Evolutionary conservation across 495 filamentous ascomycete species (phyloP).

Genomic region (Trichocladium uniseriatum): DNA sequence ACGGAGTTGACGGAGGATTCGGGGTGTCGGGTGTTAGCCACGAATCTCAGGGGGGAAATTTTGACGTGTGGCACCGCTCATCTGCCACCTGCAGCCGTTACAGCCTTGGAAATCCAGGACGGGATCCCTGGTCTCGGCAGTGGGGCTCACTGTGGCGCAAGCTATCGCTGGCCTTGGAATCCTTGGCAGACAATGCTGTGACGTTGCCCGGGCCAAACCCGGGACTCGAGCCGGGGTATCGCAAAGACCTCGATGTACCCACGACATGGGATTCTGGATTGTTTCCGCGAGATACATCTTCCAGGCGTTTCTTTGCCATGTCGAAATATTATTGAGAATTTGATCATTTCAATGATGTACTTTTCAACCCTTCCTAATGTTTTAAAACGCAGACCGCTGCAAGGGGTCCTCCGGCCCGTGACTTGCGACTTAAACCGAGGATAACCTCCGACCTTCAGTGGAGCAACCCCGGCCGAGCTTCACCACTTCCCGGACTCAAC

Average conservation of each 20-base stretch:
- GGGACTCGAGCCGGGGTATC: not conserved
- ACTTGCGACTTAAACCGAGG: slow-evolving; percentile 18
- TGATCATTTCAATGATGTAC: not conserved
- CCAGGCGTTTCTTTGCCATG: not conserved
- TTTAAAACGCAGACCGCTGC: too few relatives aligned
- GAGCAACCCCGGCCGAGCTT: slow-evolving; percentile 2
- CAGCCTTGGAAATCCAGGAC: not conserved
- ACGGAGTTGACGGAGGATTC: not conserved
- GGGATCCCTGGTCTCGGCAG: not conserved
- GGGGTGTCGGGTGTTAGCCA: not conserved
- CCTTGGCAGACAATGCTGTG: not conserved
- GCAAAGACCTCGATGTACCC: too few relatives aligned
- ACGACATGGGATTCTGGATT: too few relatives aligned
- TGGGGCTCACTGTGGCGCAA: slow-evolving; percentile 5
- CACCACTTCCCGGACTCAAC: not conserved
- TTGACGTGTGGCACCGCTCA: not conserved
- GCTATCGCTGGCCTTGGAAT: not conserved
- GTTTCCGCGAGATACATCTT: too few relatives aligned
- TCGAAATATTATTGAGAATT: not conserved
- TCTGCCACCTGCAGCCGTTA: not conserved
- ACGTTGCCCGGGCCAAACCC: not conserved
- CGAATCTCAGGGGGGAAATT: not conserved
- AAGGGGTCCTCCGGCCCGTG: too few relatives aligned
- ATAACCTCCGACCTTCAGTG: slow-evolving; percentile 15
- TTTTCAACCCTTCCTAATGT: too few relatives aligned